Evolutionary conservation across 1,284 basidiomycete genomes (phyloP).

Genomic region (Malassezia cuniculi): DNA sequence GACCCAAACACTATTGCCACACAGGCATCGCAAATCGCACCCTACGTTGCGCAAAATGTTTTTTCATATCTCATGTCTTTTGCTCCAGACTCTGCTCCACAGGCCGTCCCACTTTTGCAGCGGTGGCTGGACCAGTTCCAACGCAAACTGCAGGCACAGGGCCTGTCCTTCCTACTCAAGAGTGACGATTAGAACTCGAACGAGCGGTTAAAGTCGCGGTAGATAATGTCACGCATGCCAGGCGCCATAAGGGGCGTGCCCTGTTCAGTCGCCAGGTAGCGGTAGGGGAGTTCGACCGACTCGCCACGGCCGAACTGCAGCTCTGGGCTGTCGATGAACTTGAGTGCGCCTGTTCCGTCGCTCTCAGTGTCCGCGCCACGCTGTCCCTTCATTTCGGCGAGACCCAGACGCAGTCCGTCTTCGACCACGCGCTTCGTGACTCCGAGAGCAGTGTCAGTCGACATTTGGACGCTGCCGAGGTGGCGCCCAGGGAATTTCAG

Average conservation of each 20-base stretch:
- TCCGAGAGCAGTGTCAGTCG: constrained; percentile 87
- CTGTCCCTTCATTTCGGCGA: constrained; percentile 10
- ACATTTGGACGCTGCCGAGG: constrained; percentile 68
- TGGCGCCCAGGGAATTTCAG: constrained; percentile 62
- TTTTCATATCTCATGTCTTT: constrained; percentile 38
- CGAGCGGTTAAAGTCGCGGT: constrained; percentile 13
- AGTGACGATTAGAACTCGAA: constrained; percentile 17
- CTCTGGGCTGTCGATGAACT: constrained; percentile 37
- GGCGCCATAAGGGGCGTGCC: constrained; percentile 12
- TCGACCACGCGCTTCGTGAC: constrained; percentile 78
- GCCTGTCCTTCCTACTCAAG: constrained; percentile 26
- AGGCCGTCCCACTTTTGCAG: constrained; percentile 37
- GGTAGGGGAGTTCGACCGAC: constrained; percentile 18
- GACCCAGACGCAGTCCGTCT: constrained; percentile 48
- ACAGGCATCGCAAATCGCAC: constrained; percentile 21
- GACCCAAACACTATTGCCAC: constrained; percentile 3
- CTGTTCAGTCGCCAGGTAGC: constrained; percentile 7
- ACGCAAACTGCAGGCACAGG: constrained; percentile 34
- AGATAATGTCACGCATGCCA: constrained; percentile 13
- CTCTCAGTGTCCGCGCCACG: constrained; percentile 9
- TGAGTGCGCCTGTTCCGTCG: constrained; percentile 10
- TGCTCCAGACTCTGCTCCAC: constrained; percentile 39
- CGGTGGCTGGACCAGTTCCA: constrained; percentile 43
- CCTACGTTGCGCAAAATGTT: constrained; percentile 36
- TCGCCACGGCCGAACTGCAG: constrained; percentile 35